Evolutionary conservation across 176 grass and related monocot species (phyloP).

Genomic region (Dendrocalamus sinicus): DNA sequence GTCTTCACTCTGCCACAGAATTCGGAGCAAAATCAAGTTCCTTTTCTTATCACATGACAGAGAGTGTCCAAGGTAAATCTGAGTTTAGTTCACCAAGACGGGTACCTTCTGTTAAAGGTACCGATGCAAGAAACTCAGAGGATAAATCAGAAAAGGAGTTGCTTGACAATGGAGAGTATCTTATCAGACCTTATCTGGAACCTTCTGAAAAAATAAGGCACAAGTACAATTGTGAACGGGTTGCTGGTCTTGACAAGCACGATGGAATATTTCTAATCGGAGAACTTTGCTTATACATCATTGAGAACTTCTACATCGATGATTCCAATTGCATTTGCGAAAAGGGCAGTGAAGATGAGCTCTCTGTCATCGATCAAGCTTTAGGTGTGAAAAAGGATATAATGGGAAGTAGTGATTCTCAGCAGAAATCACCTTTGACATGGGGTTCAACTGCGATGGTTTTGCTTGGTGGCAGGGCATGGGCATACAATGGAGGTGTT

Average conservation of each 20-base stretch:
- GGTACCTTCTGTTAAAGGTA: slow-evolving; percentile 62
- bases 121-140: slow-evolving; percentile 72
- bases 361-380: slow-evolving; percentile 97
- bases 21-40: slow-evolving; percentile 86
- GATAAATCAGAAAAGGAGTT: slow-evolving; percentile 91
- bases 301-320: slow-evolving; percentile 98
- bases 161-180: slow-evolving; percentile 96
- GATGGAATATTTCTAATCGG: slow-evolving; percentile 99
- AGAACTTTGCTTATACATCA: slow-evolving; percentile 92
- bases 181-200: slow-evolving; percentile 96
- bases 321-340: slow-evolving; percentile 92
- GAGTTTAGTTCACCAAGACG: slow-evolving; percentile 79
- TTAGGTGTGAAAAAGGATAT: slow-evolving; percentile 97
- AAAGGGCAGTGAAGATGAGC: slow-evolving; percentile 87
- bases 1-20: slow-evolving; percentile 90
- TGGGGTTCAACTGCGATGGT: slow-evolving; percentile 57
- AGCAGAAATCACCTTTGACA: slow-evolving; percentile 70
- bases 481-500: slow-evolving; percentile 97
- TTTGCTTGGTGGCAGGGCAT: slow-evolving; percentile 88
- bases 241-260: slow-evolving; percentile 91
- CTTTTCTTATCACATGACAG: slow-evolving; percentile 75
- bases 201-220: slow-evolving; percentile 91
- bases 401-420: slow-evolving; percentile 76
- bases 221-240: slow-evolving; percentile 96
- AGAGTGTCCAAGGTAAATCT: slow-evolving; percentile 68